phyloP scores from a whole-genome alignment of 768 basidiomycete genomes.

The Naganishia friedmannii region DNA sequence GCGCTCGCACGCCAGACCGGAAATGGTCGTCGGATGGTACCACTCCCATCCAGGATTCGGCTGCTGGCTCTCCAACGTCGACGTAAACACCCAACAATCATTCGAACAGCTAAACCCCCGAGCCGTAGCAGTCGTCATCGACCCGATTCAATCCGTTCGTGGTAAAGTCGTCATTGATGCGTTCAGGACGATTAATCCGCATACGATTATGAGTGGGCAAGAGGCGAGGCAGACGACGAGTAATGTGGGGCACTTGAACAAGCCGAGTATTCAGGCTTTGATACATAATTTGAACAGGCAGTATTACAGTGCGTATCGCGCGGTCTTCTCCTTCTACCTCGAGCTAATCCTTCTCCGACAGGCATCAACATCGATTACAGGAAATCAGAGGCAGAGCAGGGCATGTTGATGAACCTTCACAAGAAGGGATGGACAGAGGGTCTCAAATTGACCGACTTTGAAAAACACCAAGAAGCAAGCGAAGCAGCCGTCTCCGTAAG shows the following conservation, averaged over 20 bases:
- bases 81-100: slow-evolving; percentile 99
- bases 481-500: slow-evolving; percentile 91
- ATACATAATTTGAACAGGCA: slow-evolving; percentile 97
- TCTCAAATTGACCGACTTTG: slow-evolving; percentile 83
- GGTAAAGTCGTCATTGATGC: slow-evolving; percentile 97
- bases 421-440: slow-evolving; percentile 99
- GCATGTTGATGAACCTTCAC: slow-evolving; percentile 98
- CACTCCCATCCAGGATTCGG: slow-evolving; percentile 99
- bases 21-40: slow-evolving; percentile 99
- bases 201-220: slow-evolving; percentile 80
- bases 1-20: slow-evolving; percentile 56
- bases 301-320: slow-evolving; percentile 64
- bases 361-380: slow-evolving; percentile 91
- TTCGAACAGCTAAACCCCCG: slow-evolving; percentile 91
- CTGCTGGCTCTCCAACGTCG: slow-evolving; percentile 97
- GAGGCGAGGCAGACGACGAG: slow-evolving; percentile 96
- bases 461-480: slow-evolving; percentile 78
- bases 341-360: slow-evolving; percentile 21
- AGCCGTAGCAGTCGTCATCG: slow-evolving; percentile 94
- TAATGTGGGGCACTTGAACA: slow-evolving; percentile 97
- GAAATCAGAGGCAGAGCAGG: slow-evolving; percentile 96
- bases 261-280: slow-evolving; percentile 97
- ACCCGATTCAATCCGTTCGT: slow-evolving; percentile 92
- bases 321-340: neutral
- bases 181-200: slow-evolving; percentile 92